phyloP scores from a whole-genome alignment of 192 early-diverging fungal species.

The Coemansia umbellata region DNA sequence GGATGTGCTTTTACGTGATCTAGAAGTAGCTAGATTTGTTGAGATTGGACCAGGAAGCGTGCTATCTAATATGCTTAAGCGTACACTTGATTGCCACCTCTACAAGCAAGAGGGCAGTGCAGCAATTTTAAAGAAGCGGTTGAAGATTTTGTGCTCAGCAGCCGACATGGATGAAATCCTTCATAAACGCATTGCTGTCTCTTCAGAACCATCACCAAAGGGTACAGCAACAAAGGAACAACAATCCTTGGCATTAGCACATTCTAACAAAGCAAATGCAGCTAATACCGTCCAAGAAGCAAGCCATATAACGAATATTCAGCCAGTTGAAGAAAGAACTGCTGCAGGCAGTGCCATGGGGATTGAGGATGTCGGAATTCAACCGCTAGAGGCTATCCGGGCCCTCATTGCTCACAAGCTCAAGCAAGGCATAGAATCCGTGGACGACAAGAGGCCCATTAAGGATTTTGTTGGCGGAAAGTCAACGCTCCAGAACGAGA shows the following conservation, averaged over 20 bases:
- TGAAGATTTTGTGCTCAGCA: conserved; percentile 73
- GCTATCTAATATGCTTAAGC: conserved; percentile 81
- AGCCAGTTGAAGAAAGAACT: background rate
- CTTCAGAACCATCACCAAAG: conserved; percentile 6
- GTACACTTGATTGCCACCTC: conserved; percentile 62
- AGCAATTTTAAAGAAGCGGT: conserved; percentile 77
- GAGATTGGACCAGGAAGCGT: conserved; percentile 89
- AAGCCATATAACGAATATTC: background rate
- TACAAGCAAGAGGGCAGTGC: background rate
- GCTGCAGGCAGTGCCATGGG: conserved; percentile 42
- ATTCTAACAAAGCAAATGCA: too few species aligned
- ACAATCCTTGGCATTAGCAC: too few species aligned
- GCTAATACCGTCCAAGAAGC: conserved; percentile 17
- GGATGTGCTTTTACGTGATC: conserved; percentile 75
- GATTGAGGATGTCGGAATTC: conserved; percentile 45
- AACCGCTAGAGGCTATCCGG: conserved; percentile 72
- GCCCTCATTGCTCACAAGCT: conserved; percentile 86
- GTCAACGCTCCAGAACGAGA: conserved; percentile 95
- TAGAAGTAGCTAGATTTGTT: conserved; percentile 74
- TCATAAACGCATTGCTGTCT: conserved; percentile 39
- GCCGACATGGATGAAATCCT: conserved; percentile 60
- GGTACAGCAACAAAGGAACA: conserved; percentile 6
- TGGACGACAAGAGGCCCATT: conserved; percentile 61
- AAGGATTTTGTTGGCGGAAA: conserved; percentile 94
- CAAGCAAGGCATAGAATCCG: conserved; percentile 73